Evolutionary conservation across 345 rosid species (phyloP), one percentile per base, ranked within the genome.

Genomic region (Eucalyptus brandiana): DNA sequence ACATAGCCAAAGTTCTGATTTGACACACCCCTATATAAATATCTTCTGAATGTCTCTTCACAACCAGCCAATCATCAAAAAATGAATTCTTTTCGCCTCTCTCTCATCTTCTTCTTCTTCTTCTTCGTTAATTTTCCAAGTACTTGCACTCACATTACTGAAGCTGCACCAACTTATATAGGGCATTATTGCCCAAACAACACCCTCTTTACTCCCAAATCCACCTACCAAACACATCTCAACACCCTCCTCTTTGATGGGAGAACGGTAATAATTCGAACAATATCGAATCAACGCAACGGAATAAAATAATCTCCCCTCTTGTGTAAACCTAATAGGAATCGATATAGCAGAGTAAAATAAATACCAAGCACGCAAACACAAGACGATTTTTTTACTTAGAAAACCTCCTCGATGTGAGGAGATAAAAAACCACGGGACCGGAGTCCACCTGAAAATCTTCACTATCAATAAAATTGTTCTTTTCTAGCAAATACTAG

Each of bases 141-240:
- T 30, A 9, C 83, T 50, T 51, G 45, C 80, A 30, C 76, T 45
- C 65, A 5, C 62, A 28, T n/a, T 23, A 23, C 37, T 58, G 87
- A 76, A 58, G 86, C 37, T 30, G 14, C 30, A 56, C 88, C 91
- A 4, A 81, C 47, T 12, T 37, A n/a, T 32, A 30, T 88, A 51
- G 42, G 11, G 42, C n/a, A 45, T 32, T 1, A 5, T 37, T 92
- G 93, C 80, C 15, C 72, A 13, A 91, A 89, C 88, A 24, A 49
- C 42, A 47, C 88, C 81, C 60, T 24, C 50, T 91, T 88, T 89
- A 9, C 88, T 21, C 17, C 50, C n/a, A 89, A 88, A 87, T 88
- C 90, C 87, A 60, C 89, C 58, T 91, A 87, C 65, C 48, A 85
- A 67, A 26, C 89, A 88, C 89, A 90, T 60, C 90, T 89, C 48